phyloP scores from a whole-genome alignment of 73 alveolate genomes.

The Urostyla sp. region DNA sequence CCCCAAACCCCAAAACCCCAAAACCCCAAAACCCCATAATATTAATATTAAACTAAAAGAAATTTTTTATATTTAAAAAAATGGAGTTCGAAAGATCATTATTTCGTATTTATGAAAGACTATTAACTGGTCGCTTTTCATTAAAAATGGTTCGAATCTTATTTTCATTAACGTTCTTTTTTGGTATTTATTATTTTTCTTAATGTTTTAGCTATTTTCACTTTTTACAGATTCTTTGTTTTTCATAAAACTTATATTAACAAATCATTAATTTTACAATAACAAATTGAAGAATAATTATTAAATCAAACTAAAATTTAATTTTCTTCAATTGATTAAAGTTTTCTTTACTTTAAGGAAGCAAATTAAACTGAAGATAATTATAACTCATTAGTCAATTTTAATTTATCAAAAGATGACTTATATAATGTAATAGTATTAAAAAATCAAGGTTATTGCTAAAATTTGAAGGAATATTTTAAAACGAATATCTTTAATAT shows the following conservation, averaged over 20 bases:
- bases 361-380: not conserved
- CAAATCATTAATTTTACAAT: not conserved
- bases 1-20: no score
- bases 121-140: not conserved
- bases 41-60: no score
- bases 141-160: not conserved
- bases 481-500: not conserved
- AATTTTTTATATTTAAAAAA: no score
- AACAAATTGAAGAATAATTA: not conserved
- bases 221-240: not conserved
- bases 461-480: not conserved
- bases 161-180: not conserved
- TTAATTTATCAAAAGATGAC: conserved; percentile 21
- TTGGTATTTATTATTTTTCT: not conserved
- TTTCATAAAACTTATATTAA: conserved; percentile 37
- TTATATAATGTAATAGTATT: conserved; percentile 4
- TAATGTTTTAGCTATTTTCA: not conserved
- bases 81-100: conserved; percentile 54
- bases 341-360: no score
- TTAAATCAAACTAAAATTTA: not conserved
- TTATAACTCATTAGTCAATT: not conserved
- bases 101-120: conserved; percentile 42
- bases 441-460: conserved; percentile 3
- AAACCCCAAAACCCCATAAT: no score
- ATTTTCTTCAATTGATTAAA: not conserved